These are phyloP conservation scores for Candida ortonii DNA, from an alignment of 805 yeast genomes.

Conservation along the genomic window DNA sequence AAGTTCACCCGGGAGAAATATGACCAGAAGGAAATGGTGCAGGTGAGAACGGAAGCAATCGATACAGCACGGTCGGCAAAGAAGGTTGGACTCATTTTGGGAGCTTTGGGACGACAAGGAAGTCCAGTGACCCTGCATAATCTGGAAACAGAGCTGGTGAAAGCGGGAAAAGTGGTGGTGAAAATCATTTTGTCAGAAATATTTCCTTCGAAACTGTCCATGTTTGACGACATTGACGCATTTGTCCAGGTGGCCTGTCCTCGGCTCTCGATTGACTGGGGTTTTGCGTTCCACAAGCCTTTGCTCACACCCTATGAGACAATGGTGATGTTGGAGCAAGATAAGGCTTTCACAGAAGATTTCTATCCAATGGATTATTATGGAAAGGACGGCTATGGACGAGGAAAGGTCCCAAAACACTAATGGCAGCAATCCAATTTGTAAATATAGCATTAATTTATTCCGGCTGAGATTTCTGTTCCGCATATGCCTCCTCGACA, in stretches of 20 bases:
- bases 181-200: slow-evolving; percentile 87
- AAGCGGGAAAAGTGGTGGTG: slow-evolving; percentile 64
- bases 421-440: slow-evolving; percentile 1
- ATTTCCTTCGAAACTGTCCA: slow-evolving; percentile 86
- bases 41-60: slow-evolving; percentile 73
- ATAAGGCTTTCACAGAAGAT: slow-evolving; percentile 56
- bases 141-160: slow-evolving; percentile 52
- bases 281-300: slow-evolving; percentile 93
- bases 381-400: slow-evolving; percentile 83
- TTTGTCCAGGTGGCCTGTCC: slow-evolving; percentile 99
- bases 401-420: slow-evolving; percentile 65
- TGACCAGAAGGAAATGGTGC: slow-evolving; percentile 79
- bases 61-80: slow-evolving; percentile 54
- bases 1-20: slow-evolving; percentile 87
- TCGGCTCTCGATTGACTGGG: slow-evolving; percentile 95
- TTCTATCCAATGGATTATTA: slow-evolving; percentile 97
- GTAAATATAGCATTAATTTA: slow-evolving; percentile 13
- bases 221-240: slow-evolving; percentile 91
- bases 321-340: slow-evolving; percentile 80
- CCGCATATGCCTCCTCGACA: slow-evolving; percentile 42
- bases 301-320: slow-evolving; percentile 94
- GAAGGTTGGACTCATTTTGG: slow-evolving; percentile 80
- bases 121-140: slow-evolving; percentile 70
- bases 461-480: slow-evolving; percentile 12
- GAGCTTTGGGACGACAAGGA: slow-evolving; percentile 96